Conservation (phyloP, 2,329 filamentous ascomycete species). For the Esteya vermicola region DNA sequence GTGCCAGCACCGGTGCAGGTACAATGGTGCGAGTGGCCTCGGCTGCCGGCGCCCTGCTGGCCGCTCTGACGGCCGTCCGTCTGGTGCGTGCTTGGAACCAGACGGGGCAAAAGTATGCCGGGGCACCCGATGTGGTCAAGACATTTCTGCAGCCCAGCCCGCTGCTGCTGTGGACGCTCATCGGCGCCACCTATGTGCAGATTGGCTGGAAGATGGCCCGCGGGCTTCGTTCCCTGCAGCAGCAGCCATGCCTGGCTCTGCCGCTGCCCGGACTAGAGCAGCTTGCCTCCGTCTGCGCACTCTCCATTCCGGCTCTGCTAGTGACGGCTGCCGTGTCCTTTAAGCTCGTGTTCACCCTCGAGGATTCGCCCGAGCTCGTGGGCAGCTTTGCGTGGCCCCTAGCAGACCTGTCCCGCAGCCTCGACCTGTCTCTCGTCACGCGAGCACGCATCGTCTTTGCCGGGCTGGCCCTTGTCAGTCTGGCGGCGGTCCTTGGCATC, state of each 20-base stretch:
- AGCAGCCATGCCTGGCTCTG: too few relatives aligned
- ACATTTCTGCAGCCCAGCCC: slow-evolving; percentile 51
- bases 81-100: slow-evolving; percentile 80
- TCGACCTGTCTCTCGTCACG: slow-evolving; percentile 29
- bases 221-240: slow-evolving; percentile 14
- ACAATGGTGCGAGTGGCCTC: not conserved
- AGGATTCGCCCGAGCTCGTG: slow-evolving; percentile 77
- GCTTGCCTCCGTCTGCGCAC: slow-evolving; percentile 17
- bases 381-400: slow-evolving; percentile 25
- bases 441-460: slow-evolving; percentile 36
- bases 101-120: slow-evolving; percentile 89
- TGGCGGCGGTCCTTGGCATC: slow-evolving; percentile 19
- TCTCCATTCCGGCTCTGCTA: slow-evolving; percentile 19
- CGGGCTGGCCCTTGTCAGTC: slow-evolving; percentile 25
- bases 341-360: slow-evolving; percentile 77
- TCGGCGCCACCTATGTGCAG: slow-evolving; percentile 55
- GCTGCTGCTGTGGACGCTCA: slow-evolving; percentile 57
- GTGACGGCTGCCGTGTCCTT: slow-evolving; percentile 54
- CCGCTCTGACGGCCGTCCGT: slow-evolving; percentile 48
- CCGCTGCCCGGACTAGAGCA: too few relatives aligned
- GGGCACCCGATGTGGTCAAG: slow-evolving; percentile 76
- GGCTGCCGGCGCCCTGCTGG: slow-evolving; percentile 14
- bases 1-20: not conserved
- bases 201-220: slow-evolving; percentile 31
- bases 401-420: slow-evolving; percentile 24